Evolutionary conservation across 345 rosid genomes (phyloP), one percentile per base, ranked within the genome.

Genomic region (Clarkia xantiana): DNA sequence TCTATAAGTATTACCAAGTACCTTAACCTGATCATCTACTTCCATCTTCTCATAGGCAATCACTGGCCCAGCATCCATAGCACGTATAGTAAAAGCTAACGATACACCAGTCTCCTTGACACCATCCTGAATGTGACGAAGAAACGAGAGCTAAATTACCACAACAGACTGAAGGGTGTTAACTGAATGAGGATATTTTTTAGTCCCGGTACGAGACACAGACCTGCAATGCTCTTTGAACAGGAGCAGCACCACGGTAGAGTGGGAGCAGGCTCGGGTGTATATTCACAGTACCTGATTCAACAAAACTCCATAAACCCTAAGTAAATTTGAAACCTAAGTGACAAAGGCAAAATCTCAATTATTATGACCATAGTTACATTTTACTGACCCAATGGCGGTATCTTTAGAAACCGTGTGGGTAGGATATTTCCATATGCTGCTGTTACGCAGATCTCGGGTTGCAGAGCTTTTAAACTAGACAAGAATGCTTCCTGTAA

Each of bases 181-280:
- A 4, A 43, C 15, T 42, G 40, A 36, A 47, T 15, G 4, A 10
- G 17, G 43, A 51, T 15, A 45, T 20, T 42, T 18, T 44, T 18
- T 42, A 11, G 14, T 17, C 38, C 9, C 9, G 34, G 23, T 50
- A n/a, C 44, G 48, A 40, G 52, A 11, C 16, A 47, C 48, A 29
- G 54, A 86, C 96, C 93, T 79, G 79, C 60, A 86, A 63, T 45
- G 89, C 89, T 66, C 96, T 78, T 62, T 91, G 98, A 64, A 83
- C 96, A 52, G 94, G 94, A 64, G 97, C 94, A 70, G 94, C 97
- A 44, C 97, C 96, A 60, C 94, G 94, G 48, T 90, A 90, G 23
- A 74, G 55, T 0, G 96, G 98, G 29, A 91, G 62, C 63, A 91
- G 67, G 73, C 96, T 91, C 42, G 96, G 98, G 55, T 86, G 98